Evolutionary conservation across 768 basidiomycete genomes (phyloP), one percentile per base, ranked within the genome.

Genomic region (Daedaleopsis nitida): DNA sequence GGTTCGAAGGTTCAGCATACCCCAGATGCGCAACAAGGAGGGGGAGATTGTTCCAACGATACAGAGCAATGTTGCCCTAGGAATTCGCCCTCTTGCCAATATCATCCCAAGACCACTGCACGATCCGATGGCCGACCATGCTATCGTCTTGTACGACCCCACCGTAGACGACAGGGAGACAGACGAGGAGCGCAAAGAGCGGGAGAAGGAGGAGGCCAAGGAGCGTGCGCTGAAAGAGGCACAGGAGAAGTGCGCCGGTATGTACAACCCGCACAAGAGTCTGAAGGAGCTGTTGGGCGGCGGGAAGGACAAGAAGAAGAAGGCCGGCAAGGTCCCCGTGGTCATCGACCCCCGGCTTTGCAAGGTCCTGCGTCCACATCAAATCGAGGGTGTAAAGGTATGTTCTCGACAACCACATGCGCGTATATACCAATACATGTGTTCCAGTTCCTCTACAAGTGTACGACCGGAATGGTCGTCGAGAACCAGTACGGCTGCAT

Each of bases 341-440:
- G 97, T 99, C 42, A 97, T 99, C 45, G 96, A 98, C 71, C 96
- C 96, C 5, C 80, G 83, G 42, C 76, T 99, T 38, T 77, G 83
- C 37, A 96, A 93, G 72, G 92, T 96, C 17, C 82, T 99, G 27
- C 85, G 96, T 48, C 96, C 96, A 19, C 96, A 99, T 87, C 96
- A 99, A 74, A 86, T 99, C 24, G 97, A 98, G 74, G 96, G 96
- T 62, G 96, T 98, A 59, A 96, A 96, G 82, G 95, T 94, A 65
- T 60, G 80, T 69, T 14, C 51, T 35, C 9, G 35, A 14, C 19
- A 17, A 17, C 52, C 5, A 16, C 10, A 43, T 1, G 21, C n/a
- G 5, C 11, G 13, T 21, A 6, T 17, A 19, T 49, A n/a, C 47
- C 62, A 43, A n/a, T 64, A 58, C 50, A 42, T 48, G 52, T 32